These are phyloP conservation scores for Tillandsia leiboldiana DNA, from an alignment of 176 grass and related monocot species.

Conservation along the genomic window DNA sequence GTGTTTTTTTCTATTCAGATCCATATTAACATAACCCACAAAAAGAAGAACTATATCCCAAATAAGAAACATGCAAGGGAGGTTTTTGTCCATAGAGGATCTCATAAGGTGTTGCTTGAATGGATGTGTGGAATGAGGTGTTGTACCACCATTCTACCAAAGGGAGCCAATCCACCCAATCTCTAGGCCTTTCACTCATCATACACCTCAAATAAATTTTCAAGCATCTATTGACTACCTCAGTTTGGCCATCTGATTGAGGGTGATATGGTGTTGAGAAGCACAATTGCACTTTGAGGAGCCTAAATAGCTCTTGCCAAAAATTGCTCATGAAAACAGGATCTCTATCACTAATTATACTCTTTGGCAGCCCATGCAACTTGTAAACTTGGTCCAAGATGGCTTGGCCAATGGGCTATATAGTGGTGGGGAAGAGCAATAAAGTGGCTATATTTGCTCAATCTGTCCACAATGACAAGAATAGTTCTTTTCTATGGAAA, in stretches of 20 bases:
- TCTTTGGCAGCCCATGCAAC: background rate
- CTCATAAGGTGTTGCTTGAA: background rate
- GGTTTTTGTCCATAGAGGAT: background rate
- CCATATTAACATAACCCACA: too few species aligned
- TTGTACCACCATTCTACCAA: constrained; percentile 10
- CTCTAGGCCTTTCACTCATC: background rate
- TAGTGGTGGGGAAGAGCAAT: background rate
- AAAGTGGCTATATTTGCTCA: background rate
- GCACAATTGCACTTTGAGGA: background rate
- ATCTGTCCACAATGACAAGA: background rate
- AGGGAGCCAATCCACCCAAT: background rate
- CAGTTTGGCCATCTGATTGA: background rate
- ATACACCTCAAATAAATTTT: background rate
- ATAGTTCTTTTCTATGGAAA: background rate
- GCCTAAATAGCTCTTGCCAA: background rate
- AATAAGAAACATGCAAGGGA: too few species aligned
- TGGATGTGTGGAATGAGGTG: background rate
- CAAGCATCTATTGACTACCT: background rate
- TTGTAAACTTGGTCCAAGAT: background rate
- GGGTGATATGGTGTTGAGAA: background rate
- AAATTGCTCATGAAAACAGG: background rate
- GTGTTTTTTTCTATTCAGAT: too few species aligned
- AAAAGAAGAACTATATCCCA: background rate
- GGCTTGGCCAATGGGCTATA: background rate
- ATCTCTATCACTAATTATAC: background rate